Evolutionary conservation across 495 filamentous ascomycete species (phyloP), one percentile per base, ranked within the genome.

Genomic region (Sabuloglossum arenarium): DNA sequence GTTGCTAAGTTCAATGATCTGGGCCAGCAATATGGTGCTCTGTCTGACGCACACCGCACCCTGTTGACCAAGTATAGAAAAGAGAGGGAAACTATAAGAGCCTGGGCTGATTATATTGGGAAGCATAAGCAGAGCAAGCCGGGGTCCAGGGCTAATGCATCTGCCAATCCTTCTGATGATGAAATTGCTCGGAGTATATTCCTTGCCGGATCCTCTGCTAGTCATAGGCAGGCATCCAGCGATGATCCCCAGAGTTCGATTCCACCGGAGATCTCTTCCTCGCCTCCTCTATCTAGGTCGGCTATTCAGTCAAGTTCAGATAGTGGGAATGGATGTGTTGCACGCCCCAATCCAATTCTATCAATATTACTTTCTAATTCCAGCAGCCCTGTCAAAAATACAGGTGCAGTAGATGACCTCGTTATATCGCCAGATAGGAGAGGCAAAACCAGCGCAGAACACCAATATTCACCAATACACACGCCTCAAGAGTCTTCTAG

Each of bases 41-140:
- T 57, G 6, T 16, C 28, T 25, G 25, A 2, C 21, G 56, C 56
- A 12, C 55, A 45, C 27, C 3, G 51, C 24, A 19, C 29, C 5
- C 37, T 56, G 14, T 21, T 56, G 9, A 23, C 19, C 28, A 56
- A 56, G 27, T 56, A 47, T 39, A 25, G 10, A 16, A 32, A 47
- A 29, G 55, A 56, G 24, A 37, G 27, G 16, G 56, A 19, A 19
- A 56, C 57, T 21, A 49, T 45, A 29, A 54, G 37, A 42, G 29
- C 37, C 5, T 47, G 57, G 37, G 27, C 43, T 14, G n/a, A 46
- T 19, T 32, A 57, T 37, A 46, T 29, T 27, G 34, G 24, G 24
- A 59, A 49, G n/a, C 24, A 29, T 23, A 59, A 21, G n/a, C 57
- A n/a, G 10, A 25, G 16, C 6, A 14, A 19, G 47, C 47, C 23